Evolutionary conservation across 169 alveolate species (phyloP), one percentile per base, ranked within the genome.

Genomic region (Pseudocohnilembus persalinus): DNA sequence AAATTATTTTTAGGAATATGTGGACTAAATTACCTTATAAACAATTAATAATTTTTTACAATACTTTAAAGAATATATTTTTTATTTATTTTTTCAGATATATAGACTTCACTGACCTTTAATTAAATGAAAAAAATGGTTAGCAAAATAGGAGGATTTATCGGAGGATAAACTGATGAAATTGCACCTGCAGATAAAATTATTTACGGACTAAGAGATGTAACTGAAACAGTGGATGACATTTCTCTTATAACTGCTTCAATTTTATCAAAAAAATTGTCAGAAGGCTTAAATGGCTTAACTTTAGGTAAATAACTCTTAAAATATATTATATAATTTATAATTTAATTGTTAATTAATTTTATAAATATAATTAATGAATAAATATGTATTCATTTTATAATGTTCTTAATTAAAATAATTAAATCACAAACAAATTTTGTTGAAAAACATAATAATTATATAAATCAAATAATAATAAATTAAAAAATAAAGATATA

Each of bases 171-270:
- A 85, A 88, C 87, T 89, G 30, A 83, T 29, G 65, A 81, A 73
- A 81, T 89, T 32, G 93, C 84, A 64, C 93, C 93, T 63, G 93
- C 93, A 29, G 93, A 89, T 78, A 89, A 89, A 78, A 73, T 78
- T 31, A 65, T 89, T 76, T 89, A 89, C 81, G 73, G 83, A 29
- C 75, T 89, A 74, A 89, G 93, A 89, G 93, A 89, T 78, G 90
- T 84, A 24, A 89, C 93, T 1, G 90, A 81, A 26, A 89, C 93
- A 1, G 93, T 89, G 0, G 83, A 82, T 49, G 85, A 87, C 29
- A 84, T 89, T 26, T 88, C 93, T 32, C 88, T 89, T 65, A 89
- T 89, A 68, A 88, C 88, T 33, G 74, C 89, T 33, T 85, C 91
- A 65, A 89, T 89, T 30, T 81, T 89, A 84, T 85, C 90, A 24